phyloP scores from a whole-genome alignment of 331 rosid genomes.

The Acacia concinna region DNA sequence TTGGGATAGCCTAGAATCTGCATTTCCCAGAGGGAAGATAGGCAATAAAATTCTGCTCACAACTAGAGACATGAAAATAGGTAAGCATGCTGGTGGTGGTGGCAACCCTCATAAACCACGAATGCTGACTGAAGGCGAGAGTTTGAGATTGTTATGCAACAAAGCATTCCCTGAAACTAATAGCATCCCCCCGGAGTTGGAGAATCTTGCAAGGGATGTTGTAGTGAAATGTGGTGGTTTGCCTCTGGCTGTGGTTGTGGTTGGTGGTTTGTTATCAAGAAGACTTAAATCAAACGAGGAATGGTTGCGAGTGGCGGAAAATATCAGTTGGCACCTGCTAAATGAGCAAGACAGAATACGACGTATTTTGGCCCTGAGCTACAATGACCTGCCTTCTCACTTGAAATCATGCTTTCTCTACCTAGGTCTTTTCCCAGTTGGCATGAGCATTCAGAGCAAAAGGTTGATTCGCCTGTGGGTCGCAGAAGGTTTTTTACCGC shows the following conservation, averaged over 20 bases:
- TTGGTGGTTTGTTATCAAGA: slow-evolving; percentile 51
- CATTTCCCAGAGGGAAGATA: slow-evolving; percentile 44
- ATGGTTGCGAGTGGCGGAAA: slow-evolving; percentile 40
- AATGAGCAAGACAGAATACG: slow-evolving; percentile 39
- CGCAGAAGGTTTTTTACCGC: slow-evolving; percentile 51
- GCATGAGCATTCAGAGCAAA: slow-evolving; percentile 36
- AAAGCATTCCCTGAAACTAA: slow-evolving; percentile 39
- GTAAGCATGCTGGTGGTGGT: slow-evolving; percentile 41
- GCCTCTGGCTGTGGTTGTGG: slow-evolving; percentile 52
- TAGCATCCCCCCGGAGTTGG: slow-evolving; percentile 34
- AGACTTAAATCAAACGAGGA: slow-evolving; percentile 35
- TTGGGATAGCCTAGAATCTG: slow-evolving; percentile 43
- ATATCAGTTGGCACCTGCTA: slow-evolving; percentile 43
- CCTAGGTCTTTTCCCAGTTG: slow-evolving; percentile 52
- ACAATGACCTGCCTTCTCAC: slow-evolving; percentile 46
- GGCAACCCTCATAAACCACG: slow-evolving; percentile 40
- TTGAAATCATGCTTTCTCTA: slow-evolving; percentile 53
- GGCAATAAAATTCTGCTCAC: slow-evolving; percentile 52
- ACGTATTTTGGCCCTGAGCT: slow-evolving; percentile 50
- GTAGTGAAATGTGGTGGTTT: slow-evolving; percentile 47
- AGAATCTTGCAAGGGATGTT: slow-evolving; percentile 42
- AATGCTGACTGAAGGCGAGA: slow-evolving; percentile 37
- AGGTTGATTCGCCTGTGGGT: slow-evolving; percentile 46
- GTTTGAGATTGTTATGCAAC: slow-evolving; percentile 41
- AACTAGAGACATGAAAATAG: slow-evolving; percentile 45